Base-by-base conservation (phyloP, 2,329 filamentous ascomycete genomes). In the Periconia sp. region DNA sequence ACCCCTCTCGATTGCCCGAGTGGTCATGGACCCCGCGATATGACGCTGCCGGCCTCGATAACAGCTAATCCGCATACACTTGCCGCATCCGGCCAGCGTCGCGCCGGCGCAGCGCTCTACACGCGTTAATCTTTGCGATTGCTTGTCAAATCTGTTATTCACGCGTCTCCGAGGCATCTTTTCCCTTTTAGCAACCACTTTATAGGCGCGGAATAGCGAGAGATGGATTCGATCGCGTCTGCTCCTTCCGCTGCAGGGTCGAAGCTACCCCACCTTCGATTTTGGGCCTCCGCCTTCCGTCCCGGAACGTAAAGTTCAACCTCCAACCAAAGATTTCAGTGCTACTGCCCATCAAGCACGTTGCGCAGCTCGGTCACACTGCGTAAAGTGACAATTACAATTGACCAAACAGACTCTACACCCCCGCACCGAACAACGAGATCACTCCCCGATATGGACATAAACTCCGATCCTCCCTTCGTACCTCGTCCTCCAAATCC, bases 391-490 rank as follows among this genome's bases (percentile, higher is more conserved):
- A n/a, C n/a, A n/a, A n/a, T n/a, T n/a, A n/a, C n/a, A n/a, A n/a
- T n/a, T n/a, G n/a, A n/a, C n/a, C n/a, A n/a, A n/a, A n/a, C n/a
- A n/a, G n/a, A n/a, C n/a, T 10, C 17, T 11, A 28, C 30, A 8
- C 11, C 38, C 22, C 26, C 18, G 21, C 38, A 26, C 37, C 32
- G 16, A 26, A 23, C 5, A 23, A 28, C 18, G 13, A 10, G 5
- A 5, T 15, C 18, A 16, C 13, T n/a, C 17, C 21, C 32, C n/a
- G 32, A 26, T 29, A 61, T 64, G 54, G 63, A 59, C 50, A 68
- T 68, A 62, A 43, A 46, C 19, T 26, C 41, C 25, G 56, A 61
- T 22, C 57, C 62, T 5, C 62, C 56, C 12, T 30, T 59, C 35
- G 23, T 12, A 25, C 21, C 40, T 50, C 47, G 42, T 56, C 24